Percentiles rank a stretch among this genome's conserved stretches.
Conservation (phyloP, 1,284 basidiomycete genomes). For the Apiotrichum laibachii region DNA sequence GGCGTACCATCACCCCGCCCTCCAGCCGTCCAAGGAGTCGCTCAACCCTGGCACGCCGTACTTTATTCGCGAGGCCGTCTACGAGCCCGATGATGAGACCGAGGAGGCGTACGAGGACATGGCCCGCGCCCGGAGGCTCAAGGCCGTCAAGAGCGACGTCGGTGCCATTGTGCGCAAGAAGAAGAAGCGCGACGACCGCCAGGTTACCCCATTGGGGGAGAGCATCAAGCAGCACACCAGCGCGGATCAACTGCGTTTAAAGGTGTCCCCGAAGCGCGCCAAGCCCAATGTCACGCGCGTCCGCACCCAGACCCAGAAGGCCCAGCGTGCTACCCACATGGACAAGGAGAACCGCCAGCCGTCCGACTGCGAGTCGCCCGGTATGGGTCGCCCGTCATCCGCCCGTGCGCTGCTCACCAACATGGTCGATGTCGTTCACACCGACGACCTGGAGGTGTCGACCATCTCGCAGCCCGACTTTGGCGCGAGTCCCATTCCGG, state of each 20-base stretch:
- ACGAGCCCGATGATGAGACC: conserved; percentile 7
- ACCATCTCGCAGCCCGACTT: conserved; percentile 15
- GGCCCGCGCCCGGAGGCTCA: conserved; percentile 10
- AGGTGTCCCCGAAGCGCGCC: background rate
- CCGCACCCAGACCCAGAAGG: too few species aligned
- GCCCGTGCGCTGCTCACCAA: background rate
- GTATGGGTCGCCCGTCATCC: background rate
- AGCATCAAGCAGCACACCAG: conserved; percentile 42
- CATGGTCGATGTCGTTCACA: conserved; percentile 15
- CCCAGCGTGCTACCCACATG: background rate
- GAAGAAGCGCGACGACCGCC: conserved; percentile 3
- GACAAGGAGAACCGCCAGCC: background rate
- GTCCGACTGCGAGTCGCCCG: background rate
- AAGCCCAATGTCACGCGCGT: background rate
- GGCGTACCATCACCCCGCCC: conserved; percentile 42
- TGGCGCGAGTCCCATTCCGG: background rate
- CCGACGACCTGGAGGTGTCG: background rate
- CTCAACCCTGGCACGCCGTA: conserved; percentile 42
- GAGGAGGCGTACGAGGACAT: background rate
- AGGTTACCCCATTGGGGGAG: conserved; percentile 31
- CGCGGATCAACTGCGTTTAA: conserved; percentile 9
- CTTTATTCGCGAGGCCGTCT: conserved; percentile 43
- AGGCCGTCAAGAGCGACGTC: conserved; percentile 20
- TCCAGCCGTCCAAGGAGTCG: conserved; percentile 24
- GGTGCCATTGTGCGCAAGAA: conserved; percentile 22